Evolutionary conservation across 2,329 filamentous ascomycete genomes (phyloP).

Genomic region (Celoporthe dispersa): DNA sequence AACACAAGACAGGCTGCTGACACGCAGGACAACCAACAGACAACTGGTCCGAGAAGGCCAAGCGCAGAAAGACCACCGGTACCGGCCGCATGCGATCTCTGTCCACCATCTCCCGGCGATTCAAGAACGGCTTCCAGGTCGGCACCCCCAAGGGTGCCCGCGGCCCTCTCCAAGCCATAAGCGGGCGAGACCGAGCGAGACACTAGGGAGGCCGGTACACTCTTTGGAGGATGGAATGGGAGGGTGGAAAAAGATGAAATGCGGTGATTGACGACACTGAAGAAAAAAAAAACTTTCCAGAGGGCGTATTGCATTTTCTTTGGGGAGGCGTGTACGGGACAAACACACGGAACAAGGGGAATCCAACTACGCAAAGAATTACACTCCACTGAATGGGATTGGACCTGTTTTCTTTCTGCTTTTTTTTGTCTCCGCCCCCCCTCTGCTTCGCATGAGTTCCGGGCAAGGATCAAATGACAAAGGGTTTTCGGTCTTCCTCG

Average conservation of each 20-base stretch:
- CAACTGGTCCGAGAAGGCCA: constrained; percentile 99
- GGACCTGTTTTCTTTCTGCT: constrained; percentile 28
- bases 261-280: constrained; percentile 26
- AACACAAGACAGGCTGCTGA: constrained; percentile 31
- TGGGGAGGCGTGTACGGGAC: constrained; percentile 15
- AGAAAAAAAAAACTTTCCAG: background rate
- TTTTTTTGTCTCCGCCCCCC: constrained; percentile 12
- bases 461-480: constrained; percentile 25
- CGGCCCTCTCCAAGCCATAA: constrained; percentile 57
- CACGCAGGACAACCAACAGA: constrained; percentile 55
- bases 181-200: constrained; percentile 29
- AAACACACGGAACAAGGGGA: constrained; percentile 29
- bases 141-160: constrained; percentile 85
- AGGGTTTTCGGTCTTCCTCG: constrained; percentile 27
- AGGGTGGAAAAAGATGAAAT: constrained; percentile 12
- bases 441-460: constrained; percentile 28
- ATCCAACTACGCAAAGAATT: constrained; percentile 35
- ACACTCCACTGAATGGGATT: constrained; percentile 25
- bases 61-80: constrained; percentile 99
- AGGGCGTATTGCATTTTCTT: constrained; percentile 28
- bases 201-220: constrained; percentile 11
- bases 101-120: constrained; percentile 88
- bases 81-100: constrained; percentile 95
- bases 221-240: constrained; percentile 1
- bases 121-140: constrained; percentile 97